A percentile compares a stretch with the other conserved stretches of the same genome.
These are phyloP conservation scores for Populus euphratica DNA, from an alignment of 345 rosid genomes.

Conservation along the genomic window DNA sequence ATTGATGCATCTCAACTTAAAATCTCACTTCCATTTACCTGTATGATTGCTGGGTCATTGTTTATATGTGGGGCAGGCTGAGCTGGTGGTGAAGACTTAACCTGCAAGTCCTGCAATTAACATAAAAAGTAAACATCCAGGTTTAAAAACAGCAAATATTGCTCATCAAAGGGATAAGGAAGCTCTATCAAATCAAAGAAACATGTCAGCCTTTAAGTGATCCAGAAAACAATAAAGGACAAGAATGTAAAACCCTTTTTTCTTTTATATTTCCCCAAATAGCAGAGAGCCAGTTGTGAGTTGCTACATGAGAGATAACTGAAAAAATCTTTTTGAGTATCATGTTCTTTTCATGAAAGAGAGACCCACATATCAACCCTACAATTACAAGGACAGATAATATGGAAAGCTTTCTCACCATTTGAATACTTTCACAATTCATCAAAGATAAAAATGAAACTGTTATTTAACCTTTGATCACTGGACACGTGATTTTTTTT, in stretches of 20 bases:
- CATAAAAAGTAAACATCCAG: background rate
- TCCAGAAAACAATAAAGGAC: background rate
- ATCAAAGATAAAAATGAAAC: too few species aligned
- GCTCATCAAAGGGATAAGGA: background rate
- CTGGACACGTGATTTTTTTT: too few species aligned
- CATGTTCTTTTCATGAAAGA: background rate
- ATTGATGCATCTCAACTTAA: background rate
- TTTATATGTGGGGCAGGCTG: conserved; percentile 63
- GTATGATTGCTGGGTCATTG: conserved; percentile 93
- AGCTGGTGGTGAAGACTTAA: conserved; percentile 81
- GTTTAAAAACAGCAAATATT: background rate
- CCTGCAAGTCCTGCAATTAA: conserved; percentile 78
- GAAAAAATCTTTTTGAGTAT: background rate
- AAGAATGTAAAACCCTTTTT: background rate
- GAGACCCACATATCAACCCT: background rate
- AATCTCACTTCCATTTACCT: conserved; percentile 41
- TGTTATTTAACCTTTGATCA: too few species aligned
- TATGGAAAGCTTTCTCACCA: background rate
- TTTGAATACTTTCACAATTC: too few species aligned
- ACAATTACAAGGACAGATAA: background rate
- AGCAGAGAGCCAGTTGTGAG: background rate
- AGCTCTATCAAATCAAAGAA: background rate
- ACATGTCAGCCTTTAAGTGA: background rate
- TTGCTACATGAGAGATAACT: background rate
- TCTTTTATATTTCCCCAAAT: background rate